Conservation (phyloP, 2,329 filamentous ascomycete species). For the Talaromyces pinophilus region DNA sequence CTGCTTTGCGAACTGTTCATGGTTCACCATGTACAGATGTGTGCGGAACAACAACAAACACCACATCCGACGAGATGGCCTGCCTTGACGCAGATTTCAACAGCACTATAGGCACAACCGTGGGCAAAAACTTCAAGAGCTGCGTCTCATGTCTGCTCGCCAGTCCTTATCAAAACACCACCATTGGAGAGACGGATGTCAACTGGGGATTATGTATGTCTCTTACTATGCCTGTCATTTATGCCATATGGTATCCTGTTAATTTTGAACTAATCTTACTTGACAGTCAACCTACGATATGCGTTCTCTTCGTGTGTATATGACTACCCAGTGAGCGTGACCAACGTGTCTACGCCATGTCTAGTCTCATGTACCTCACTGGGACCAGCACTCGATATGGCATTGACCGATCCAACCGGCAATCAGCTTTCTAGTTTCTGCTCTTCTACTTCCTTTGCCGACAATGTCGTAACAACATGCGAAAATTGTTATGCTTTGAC, state of each 20-base stretch:
- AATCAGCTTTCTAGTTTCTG: constrained; percentile 43
- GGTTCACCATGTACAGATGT: constrained; percentile 43
- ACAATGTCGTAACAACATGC: constrained; percentile 45
- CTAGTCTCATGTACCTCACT: constrained; percentile 46
- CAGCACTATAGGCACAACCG: constrained; percentile 27
- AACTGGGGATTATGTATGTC: constrained; percentile 50
- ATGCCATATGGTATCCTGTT: neutral
- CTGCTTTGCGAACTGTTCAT: constrained; percentile 35
- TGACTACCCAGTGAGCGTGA: constrained; percentile 39
- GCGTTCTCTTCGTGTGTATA: constrained; percentile 48
- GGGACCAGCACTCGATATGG: constrained; percentile 34
- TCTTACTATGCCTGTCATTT: neutral
- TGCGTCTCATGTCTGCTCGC: constrained; percentile 47
- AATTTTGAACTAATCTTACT: constrained; percentile 22
- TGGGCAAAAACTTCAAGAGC: constrained; percentile 40
- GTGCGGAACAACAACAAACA: constrained; percentile 39
- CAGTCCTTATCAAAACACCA: constrained; percentile 39
- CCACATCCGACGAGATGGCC: constrained; percentile 44
- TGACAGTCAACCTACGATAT: constrained; percentile 49
- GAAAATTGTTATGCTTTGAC: constrained; percentile 48
- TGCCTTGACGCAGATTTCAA: constrained; percentile 44
- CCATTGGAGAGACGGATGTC: constrained; percentile 45
- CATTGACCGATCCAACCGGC: constrained; percentile 33
- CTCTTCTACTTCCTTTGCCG: constrained; percentile 39
- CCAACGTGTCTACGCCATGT: constrained; percentile 47